These are phyloP conservation scores for Diutina ranongensis DNA, from an alignment of 1,139 yeast species.

Conservation along the genomic window DNA sequence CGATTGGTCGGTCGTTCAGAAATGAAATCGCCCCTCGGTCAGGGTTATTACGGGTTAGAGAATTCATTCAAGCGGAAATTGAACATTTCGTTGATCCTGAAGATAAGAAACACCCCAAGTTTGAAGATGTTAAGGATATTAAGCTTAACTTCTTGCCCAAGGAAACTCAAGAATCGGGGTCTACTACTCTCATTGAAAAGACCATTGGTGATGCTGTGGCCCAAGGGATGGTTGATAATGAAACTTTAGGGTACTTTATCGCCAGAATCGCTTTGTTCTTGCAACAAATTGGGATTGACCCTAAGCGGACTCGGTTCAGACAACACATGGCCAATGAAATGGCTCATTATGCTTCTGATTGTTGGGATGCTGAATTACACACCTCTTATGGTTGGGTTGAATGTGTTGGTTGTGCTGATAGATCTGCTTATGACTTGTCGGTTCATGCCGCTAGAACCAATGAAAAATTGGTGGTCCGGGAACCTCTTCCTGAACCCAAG, in stretches of 20 bases:
- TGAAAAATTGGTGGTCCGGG: conserved; percentile 89
- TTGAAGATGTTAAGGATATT: conserved; percentile 62
- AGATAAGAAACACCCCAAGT: conserved; percentile 73
- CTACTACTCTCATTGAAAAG: conserved; percentile 50
- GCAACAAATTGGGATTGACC: conserved; percentile 82
- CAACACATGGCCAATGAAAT: conserved; percentile 98
- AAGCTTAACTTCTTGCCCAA: conserved; percentile 74
- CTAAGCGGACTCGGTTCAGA: conserved; percentile 80
- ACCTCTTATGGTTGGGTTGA: conserved; percentile 98
- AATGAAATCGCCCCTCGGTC: conserved; percentile 98
- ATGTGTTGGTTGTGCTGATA: conserved; percentile 99
- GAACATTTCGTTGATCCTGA: conserved; percentile 96
- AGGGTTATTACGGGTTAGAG: conserved; percentile 95
- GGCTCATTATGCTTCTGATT: conserved; percentile 99
- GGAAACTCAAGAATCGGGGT: conserved; percentile 77
- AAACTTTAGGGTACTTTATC: conserved; percentile 93
- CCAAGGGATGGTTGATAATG: conserved; percentile 84
- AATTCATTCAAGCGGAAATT: conserved; percentile 97
- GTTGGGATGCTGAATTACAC: conserved; percentile 98
- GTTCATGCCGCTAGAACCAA: conserved; percentile 94
- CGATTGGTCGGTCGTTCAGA: conserved; percentile 97
- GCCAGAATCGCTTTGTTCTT: conserved; percentile 86
- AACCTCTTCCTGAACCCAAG: conserved; percentile 73
- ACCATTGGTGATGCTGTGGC: conserved; percentile 86
- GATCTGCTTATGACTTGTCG: conserved; percentile 94